Evolutionary conservation across 306 rosid genomes (phyloP).

Genomic region (Lagenaria siceraria): DNA sequence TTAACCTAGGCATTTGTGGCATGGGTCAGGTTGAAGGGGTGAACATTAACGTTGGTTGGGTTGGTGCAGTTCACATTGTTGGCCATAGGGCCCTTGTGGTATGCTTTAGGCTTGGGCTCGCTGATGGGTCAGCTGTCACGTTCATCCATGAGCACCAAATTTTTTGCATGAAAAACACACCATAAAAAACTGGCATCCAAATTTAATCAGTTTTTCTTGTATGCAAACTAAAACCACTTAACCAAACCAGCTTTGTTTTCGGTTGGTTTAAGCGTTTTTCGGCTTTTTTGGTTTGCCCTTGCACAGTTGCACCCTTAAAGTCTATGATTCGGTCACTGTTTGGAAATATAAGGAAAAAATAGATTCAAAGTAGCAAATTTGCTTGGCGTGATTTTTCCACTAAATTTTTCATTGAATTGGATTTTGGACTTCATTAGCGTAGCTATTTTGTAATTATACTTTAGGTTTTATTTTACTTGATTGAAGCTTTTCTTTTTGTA

Average conservation of each 20-base stretch:
- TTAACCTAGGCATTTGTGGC: too few species aligned
- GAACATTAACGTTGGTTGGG: too few species aligned
- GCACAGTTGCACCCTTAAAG: not conserved
- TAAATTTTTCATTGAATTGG: not conserved
- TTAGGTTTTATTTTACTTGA: not conserved
- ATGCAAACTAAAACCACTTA: not conserved
- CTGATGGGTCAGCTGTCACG: too few species aligned
- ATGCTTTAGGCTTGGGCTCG: too few species aligned
- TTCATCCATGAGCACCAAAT: too few species aligned
- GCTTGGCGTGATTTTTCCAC: not conserved
- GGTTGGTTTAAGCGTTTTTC: not conserved
- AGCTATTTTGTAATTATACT: too few species aligned
- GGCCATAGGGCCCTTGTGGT: too few species aligned
- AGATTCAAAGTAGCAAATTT: not conserved
- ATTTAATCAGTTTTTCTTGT: not conserved
- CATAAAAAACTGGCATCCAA: not conserved
- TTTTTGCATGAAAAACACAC: too few species aligned
- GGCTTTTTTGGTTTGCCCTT: not conserved
- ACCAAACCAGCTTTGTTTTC: not conserved
- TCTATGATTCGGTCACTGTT: not conserved
- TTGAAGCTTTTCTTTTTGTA: not conserved
- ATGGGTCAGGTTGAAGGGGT: too few species aligned
- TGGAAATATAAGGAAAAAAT: not conserved
- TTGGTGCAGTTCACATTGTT: too few species aligned
- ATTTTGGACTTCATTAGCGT: not conserved